These are phyloP conservation scores for Calonectria hawksworthii DNA, from an alignment of 2,329 filamentous ascomycete species.

Conservation along the genomic window DNA sequence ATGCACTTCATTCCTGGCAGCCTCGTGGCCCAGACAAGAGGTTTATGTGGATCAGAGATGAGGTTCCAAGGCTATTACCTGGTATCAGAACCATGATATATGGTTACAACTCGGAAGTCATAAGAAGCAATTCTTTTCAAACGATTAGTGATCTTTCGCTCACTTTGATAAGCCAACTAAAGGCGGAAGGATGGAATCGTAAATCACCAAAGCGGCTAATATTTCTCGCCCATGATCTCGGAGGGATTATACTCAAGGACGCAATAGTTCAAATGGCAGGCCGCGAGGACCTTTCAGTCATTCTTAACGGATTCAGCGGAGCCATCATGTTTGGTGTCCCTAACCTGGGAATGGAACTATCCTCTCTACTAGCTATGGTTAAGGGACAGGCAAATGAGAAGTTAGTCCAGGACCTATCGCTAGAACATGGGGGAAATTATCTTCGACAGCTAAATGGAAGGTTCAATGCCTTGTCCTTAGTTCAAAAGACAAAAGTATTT, in stretches of 20 bases:
- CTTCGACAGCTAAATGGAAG: background rate
- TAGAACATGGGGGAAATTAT: background rate
- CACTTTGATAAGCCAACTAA: background rate
- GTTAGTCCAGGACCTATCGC: background rate
- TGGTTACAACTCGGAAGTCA: background rate
- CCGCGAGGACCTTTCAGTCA: background rate
- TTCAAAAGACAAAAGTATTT: background rate
- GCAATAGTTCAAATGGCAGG: background rate
- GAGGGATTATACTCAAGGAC: background rate
- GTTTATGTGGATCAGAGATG: background rate
- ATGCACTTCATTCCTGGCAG: background rate
- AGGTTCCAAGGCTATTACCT: background rate
- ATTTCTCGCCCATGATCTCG: background rate
- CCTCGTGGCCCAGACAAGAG: background rate
- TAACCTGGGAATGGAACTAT: background rate
- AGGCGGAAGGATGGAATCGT: background rate
- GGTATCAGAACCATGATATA: background rate
- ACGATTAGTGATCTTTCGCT: background rate
- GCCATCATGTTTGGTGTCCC: background rate
- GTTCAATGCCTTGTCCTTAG: background rate
- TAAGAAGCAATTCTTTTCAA: background rate
- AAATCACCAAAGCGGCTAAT: background rate
- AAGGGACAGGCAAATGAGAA: background rate
- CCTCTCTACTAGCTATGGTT: background rate
- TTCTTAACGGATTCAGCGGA: background rate